Evolutionary conservation across 805 yeast species (phyloP).

Genomic region (Candida dajiaensis): DNA sequence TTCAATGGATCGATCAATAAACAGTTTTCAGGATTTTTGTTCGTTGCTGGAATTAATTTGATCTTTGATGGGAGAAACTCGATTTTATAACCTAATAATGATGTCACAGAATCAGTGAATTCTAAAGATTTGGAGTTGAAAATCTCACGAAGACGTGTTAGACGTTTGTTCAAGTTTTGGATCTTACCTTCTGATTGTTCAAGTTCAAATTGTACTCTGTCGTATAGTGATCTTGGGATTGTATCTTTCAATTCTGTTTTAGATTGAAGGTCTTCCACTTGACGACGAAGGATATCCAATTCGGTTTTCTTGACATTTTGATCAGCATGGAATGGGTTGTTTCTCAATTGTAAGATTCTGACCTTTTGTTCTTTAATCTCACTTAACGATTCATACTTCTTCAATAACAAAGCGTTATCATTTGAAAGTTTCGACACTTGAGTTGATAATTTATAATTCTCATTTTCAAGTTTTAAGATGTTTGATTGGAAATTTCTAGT

Average conservation of each 20-base stretch:
- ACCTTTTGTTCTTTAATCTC: slow-evolving; percentile 32
- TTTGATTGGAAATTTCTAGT: slow-evolving; percentile 23
- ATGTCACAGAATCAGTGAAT: slow-evolving; percentile 59
- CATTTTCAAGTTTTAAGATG: slow-evolving; percentile 32
- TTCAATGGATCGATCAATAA: slow-evolving; percentile 52
- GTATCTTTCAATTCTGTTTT: slow-evolving; percentile 22
- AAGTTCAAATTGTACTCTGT: slow-evolving; percentile 52
- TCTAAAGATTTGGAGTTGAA: slow-evolving; percentile 66
- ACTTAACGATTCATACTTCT: slow-evolving; percentile 31
- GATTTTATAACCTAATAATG: slow-evolving; percentile 65
- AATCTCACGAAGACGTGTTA: slow-evolving; percentile 45
- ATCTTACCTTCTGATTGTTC: slow-evolving; percentile 40
- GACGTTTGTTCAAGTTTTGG: slow-evolving; percentile 44
- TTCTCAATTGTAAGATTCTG: slow-evolving; percentile 55
- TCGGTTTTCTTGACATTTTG: slow-evolving; percentile 53
- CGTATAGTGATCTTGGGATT: slow-evolving; percentile 60
- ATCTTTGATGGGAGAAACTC: slow-evolving; percentile 60
- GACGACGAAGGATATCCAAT: slow-evolving; percentile 45
- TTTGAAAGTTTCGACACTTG: slow-evolving; percentile 32
- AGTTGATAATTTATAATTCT: slow-evolving; percentile 34
- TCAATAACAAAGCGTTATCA: slow-evolving; percentile 30
- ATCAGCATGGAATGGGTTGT: slow-evolving; percentile 58
- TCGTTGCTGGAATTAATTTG: slow-evolving; percentile 45
- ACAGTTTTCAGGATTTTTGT: slow-evolving; percentile 34
- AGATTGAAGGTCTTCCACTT: slow-evolving; percentile 45